Evolutionary conservation across 2,329 filamentous ascomycete genomes (phyloP).

Genomic region (Neobulgaria alba): DNA sequence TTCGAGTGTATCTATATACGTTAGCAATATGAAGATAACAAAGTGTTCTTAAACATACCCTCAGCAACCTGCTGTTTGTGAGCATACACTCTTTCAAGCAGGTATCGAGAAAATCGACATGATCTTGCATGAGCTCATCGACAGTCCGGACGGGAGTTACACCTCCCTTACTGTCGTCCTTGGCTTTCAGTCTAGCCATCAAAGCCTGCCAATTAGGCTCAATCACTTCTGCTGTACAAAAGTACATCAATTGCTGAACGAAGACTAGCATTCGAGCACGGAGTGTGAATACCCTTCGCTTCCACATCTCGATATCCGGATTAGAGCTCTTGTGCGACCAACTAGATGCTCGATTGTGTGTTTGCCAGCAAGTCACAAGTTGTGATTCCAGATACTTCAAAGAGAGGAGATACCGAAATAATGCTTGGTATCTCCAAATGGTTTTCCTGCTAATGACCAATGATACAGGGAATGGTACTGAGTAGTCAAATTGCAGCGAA

Average conservation of each 20-base stretch:
- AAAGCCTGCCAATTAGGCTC: slow-evolving; percentile 95
- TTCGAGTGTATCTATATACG: slow-evolving; percentile 80
- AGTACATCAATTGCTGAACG: slow-evolving; percentile 92
- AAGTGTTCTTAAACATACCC: slow-evolving; percentile 45
- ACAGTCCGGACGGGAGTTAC: slow-evolving; percentile 59
- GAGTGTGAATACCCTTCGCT: slow-evolving; percentile 83
- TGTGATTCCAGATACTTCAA: slow-evolving; percentile 83
- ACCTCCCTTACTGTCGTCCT: slow-evolving; percentile 37
- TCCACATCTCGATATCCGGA: slow-evolving; percentile 77
- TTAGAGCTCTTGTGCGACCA: slow-evolving; percentile 78
- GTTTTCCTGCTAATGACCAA: slow-evolving; percentile 94
- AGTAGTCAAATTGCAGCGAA: slow-evolving; percentile 87
- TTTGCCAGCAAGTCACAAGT: slow-evolving; percentile 81
- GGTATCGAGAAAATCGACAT: slow-evolving; percentile 95
- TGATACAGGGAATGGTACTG: slow-evolving; percentile 89
- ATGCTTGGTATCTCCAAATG: slow-evolving; percentile 89
- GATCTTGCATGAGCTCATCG: slow-evolving; percentile 97
- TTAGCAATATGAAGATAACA: slow-evolving; percentile 2
- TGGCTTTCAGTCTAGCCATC: slow-evolving; percentile 73
- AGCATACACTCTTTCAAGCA: slow-evolving; percentile 99
- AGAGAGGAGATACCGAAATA: slow-evolving; percentile 89
- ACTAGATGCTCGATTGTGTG: slow-evolving; percentile 69
- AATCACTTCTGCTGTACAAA: slow-evolving; percentile 93
- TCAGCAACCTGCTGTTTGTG: slow-evolving; percentile 88
- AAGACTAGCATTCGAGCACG: slow-evolving; percentile 94